Conservation (phyloP, 768 basidiomycete genomes). For the Suillus lakei region DNA sequence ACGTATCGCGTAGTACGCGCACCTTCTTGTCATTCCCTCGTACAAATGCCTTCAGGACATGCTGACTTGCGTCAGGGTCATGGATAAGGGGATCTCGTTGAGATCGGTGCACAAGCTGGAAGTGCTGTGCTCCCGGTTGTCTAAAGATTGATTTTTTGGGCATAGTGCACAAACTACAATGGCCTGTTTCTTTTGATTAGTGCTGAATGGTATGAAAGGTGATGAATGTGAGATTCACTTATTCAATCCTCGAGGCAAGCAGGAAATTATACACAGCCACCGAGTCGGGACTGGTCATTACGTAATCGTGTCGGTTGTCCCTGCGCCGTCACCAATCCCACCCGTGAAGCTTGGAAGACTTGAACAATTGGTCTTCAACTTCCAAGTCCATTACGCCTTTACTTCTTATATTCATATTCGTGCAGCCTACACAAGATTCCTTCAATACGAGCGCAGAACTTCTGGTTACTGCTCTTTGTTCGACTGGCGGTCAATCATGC, state of each 20-base stretch:
- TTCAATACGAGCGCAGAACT: constrained; percentile 1
- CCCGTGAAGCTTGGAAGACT: constrained; percentile 18
- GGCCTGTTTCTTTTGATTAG: constrained; percentile 10
- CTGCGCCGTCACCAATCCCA: constrained; percentile 31
- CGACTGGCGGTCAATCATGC: constrained; percentile 46
- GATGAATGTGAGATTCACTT: constrained; percentile 9
- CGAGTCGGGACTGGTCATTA: constrained; percentile 21
- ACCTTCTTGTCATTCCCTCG: constrained; percentile 76
- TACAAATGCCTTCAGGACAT: constrained; percentile 87
- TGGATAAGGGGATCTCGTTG: constrained; percentile 95
- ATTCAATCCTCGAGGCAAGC: constrained; percentile 9
- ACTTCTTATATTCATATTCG: not conserved
- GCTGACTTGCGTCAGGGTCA: constrained; percentile 85
- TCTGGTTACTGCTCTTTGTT: constrained; percentile 9
- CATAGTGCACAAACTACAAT: constrained; percentile 47
- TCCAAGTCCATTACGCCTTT: constrained; percentile 10
- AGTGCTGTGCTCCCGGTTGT: constrained; percentile 88
- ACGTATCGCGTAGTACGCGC: constrained; percentile 2
- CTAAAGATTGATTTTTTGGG: constrained; percentile 87
- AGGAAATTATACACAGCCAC: constrained; percentile 17
- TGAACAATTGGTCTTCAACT: constrained; percentile 13
- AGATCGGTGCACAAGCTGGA: constrained; percentile 96
- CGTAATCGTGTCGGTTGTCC: constrained; percentile 35
- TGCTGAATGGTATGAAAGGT: not conserved
- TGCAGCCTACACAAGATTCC: not conserved